Conservation (phyloP, 495 filamentous ascomycete species). For the Xylaria grammica region DNA sequence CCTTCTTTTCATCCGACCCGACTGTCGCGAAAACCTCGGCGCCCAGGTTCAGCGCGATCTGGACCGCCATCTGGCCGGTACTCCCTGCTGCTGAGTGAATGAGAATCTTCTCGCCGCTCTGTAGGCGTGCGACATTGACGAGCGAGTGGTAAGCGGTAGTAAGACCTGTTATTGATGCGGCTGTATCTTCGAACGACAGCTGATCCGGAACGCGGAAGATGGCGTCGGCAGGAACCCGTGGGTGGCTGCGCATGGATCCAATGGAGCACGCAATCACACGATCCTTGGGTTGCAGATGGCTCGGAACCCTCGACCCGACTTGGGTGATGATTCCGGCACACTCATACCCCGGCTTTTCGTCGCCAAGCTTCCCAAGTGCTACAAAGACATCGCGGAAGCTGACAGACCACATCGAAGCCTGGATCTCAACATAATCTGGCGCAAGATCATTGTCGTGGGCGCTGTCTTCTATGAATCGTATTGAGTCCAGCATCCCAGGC, state of each 20-base stretch:
- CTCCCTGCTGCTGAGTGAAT: constrained; percentile 53
- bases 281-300: constrained; percentile 38
- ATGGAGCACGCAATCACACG: constrained; percentile 44
- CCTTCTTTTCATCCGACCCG: constrained; percentile 42
- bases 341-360: constrained; percentile 42
- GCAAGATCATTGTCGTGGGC: neutral
- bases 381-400: constrained; percentile 50
- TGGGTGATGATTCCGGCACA: constrained; percentile 50
- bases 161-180: neutral
- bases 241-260: constrained; percentile 48
- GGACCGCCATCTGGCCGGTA: constrained; percentile 54
- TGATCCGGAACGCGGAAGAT: neutral
- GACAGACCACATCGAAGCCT: constrained; percentile 36
- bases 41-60: constrained; percentile 45
- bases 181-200: neutral
- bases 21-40: constrained; percentile 56
- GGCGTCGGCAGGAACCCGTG: constrained; percentile 44
- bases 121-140: constrained; percentile 28
- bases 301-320: constrained; percentile 55
- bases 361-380: constrained; percentile 44
- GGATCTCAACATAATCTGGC: constrained; percentile 35
- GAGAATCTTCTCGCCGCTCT: constrained; percentile 46
- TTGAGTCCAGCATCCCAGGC: too few species aligned
- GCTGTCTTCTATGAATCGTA: too few species aligned
- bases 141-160: constrained; percentile 43